Evolutionary conservation across 768 basidiomycete species (phyloP).

Genomic region (Krasilnikovozyma curviuscula): DNA sequence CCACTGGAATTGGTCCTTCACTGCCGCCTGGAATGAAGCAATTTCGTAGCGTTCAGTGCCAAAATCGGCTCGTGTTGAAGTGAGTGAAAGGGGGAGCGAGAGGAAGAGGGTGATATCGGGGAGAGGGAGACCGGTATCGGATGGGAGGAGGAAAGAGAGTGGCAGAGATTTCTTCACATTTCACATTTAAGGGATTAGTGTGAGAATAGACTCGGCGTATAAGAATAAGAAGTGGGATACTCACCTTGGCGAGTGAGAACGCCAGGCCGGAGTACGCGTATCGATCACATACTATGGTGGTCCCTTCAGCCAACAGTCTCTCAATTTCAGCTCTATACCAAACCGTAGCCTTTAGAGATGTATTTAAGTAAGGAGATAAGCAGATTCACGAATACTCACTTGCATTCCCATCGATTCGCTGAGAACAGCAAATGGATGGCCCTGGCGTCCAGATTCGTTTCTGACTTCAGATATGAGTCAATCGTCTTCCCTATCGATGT

Average conservation of each 20-base stretch:
- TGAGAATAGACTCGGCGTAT: background rate
- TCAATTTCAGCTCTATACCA: constrained; percentile 47
- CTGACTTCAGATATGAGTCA: constrained; percentile 65
- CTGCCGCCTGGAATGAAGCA: constrained; percentile 2
- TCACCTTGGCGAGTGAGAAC: constrained; percentile 39
- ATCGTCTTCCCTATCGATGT: constrained; percentile 85
- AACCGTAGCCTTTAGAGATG: too few species aligned
- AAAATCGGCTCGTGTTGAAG: background rate
- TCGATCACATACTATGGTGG: constrained; percentile 66
- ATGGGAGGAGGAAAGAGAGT: constrained; percentile 41
- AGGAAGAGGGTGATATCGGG: constrained; percentile 81
- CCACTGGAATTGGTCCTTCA: constrained; percentile 1
- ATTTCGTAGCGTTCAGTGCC: background rate
- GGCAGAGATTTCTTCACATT: background rate
- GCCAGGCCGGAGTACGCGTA: constrained; percentile 95
- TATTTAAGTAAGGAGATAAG: background rate
- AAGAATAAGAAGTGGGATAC: background rate
- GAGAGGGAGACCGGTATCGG: constrained; percentile 69
- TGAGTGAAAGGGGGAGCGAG: constrained; percentile 35
- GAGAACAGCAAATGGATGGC: constrained; percentile 87
- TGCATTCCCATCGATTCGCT: constrained; percentile 90
- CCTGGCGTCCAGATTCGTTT: constrained; percentile 58
- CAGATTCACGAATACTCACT: constrained; percentile 32
- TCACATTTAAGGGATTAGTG: background rate
- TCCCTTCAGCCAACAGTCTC: constrained; percentile 40